phyloP scores from a whole-genome alignment of 2,329 filamentous ascomycete species.

The Colletotrichum viniferum region DNA sequence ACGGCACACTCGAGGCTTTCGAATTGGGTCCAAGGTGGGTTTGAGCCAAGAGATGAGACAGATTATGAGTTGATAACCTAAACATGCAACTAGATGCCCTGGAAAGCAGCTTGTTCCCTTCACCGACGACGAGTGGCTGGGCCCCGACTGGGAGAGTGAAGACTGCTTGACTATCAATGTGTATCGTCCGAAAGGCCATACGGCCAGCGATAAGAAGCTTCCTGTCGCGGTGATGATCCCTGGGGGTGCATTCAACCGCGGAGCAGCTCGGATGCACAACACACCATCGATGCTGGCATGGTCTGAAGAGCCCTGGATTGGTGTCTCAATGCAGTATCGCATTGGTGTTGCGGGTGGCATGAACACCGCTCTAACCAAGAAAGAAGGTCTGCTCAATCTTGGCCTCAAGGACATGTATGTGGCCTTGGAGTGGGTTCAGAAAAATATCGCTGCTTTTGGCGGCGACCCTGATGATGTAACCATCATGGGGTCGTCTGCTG shows the following conservation, averaged over 20 bases:
- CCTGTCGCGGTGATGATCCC: conserved; percentile 57
- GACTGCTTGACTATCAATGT: conserved; percentile 60
- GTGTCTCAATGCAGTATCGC: conserved; percentile 49
- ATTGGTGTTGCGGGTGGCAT: conserved; percentile 65
- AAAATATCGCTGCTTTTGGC: conserved; percentile 55
- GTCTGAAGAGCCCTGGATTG: conserved; percentile 49
- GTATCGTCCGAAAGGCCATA: conserved; percentile 40
- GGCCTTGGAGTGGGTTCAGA: conserved; percentile 53
- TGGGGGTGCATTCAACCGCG: conserved; percentile 35
- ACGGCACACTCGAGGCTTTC: conserved; percentile 30
- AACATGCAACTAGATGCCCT: conserved; percentile 27
- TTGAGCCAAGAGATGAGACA: neutral
- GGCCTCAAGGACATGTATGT: conserved; percentile 55
- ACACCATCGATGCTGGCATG: conserved; percentile 49
- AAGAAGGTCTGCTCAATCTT: conserved; percentile 57
- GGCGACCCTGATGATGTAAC: conserved; percentile 53
- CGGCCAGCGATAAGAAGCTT: conserved; percentile 29
- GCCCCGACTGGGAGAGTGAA: conserved; percentile 43
- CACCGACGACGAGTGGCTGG: conserved; percentile 31
- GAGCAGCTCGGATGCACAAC: conserved; percentile 45
- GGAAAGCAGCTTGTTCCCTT: conserved; percentile 34
- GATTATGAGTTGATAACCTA: neutral
- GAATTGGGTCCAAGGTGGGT: conserved; percentile 24
- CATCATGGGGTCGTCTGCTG: conserved; percentile 47
- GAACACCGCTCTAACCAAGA: conserved; percentile 51